Evolutionary conservation across 495 filamentous ascomycete species (phyloP).

Genomic region (Umbilicaria muhlenbergii): DNA sequence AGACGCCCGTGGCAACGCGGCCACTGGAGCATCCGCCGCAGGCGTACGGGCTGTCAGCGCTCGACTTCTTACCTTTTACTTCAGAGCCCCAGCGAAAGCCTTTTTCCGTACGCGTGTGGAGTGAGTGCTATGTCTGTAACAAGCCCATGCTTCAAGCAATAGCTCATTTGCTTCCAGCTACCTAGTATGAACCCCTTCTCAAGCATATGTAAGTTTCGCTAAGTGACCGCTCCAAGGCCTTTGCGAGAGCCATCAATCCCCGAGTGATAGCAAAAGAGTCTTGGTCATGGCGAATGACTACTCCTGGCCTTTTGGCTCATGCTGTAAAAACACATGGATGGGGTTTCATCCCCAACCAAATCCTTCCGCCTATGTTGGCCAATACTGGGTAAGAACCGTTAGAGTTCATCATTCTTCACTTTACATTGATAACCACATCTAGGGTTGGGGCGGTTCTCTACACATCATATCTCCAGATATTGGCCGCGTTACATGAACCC

Average conservation of each 20-base stretch:
- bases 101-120: slow-evolving; percentile 84
- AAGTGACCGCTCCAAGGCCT: slow-evolving; percentile 27
- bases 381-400: slow-evolving; percentile 44
- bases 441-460: slow-evolving; percentile 76
- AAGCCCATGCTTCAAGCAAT: slow-evolving; percentile 10
- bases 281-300: slow-evolving; percentile 60
- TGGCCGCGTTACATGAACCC: slow-evolving; percentile 58
- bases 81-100: slow-evolving; percentile 72
- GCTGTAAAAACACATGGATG: slow-evolving; percentile 69
- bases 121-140: slow-evolving; percentile 32
- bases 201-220: slow-evolving; percentile 13
- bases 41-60: slow-evolving; percentile 65
- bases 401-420: background rate
- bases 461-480: slow-evolving; percentile 70
- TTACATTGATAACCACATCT: background rate
- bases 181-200: slow-evolving; percentile 30
- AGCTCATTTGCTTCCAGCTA: slow-evolving; percentile 29
- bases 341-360: slow-evolving; percentile 75
- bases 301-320: slow-evolving; percentile 62
- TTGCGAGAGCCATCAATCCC: slow-evolving; percentile 54
- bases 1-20: slow-evolving; percentile 49
- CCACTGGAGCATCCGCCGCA: slow-evolving; percentile 61
- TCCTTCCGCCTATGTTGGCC: slow-evolving; percentile 71
- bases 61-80: slow-evolving; percentile 74
- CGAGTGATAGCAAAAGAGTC: slow-evolving; percentile 31